phyloP scores from a whole-genome alignment of 202 grass and related monocot genomes.

The Alloteropsis angusta region DNA sequence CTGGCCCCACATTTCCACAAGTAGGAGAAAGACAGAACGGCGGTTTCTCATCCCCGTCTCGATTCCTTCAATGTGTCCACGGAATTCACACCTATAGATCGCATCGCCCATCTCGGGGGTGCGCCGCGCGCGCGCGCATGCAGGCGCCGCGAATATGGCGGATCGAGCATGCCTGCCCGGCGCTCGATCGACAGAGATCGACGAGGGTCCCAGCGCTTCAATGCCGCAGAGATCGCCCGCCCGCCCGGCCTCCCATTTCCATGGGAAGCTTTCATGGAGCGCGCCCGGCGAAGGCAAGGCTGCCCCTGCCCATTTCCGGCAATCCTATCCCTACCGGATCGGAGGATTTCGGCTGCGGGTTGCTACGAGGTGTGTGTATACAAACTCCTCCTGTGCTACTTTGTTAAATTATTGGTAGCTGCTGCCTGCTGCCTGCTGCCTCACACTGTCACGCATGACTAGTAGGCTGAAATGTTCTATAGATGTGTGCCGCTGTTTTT shows the following conservation, averaged over 20 bases:
- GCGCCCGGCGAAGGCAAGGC: slow-evolving; percentile 4
- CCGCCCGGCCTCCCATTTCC: neutral
- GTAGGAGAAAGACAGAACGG: neutral
- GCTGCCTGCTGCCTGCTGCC: too few relatives aligned
- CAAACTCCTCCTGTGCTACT: neutral
- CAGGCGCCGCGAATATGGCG: slow-evolving; percentile 16
- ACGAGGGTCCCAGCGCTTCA: slow-evolving; percentile 5
- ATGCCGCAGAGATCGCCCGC: slow-evolving; percentile 14
- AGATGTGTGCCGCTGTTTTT: too few relatives aligned
- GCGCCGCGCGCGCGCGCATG: too few relatives aligned
- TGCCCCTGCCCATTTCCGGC: slow-evolving; percentile 22
- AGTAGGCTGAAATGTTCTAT: too few relatives aligned
- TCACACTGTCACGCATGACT: too few relatives aligned
- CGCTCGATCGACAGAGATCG: slow-evolving; percentile 19
- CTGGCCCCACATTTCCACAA: neutral
- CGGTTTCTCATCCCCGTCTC: neutral
- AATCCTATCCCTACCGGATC: neutral
- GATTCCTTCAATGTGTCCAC: neutral
- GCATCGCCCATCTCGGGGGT: neutral
- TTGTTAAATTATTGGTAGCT: neutral
- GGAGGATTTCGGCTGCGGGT: slow-evolving; percentile 6
- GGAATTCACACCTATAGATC: neutral
- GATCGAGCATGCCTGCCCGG: slow-evolving; percentile 42
- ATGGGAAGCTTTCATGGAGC: slow-evolving; percentile 33
- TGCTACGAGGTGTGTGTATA: neutral